Conservation (phyloP, 345 rosid genomes). For the Citrus maxima region DNA sequence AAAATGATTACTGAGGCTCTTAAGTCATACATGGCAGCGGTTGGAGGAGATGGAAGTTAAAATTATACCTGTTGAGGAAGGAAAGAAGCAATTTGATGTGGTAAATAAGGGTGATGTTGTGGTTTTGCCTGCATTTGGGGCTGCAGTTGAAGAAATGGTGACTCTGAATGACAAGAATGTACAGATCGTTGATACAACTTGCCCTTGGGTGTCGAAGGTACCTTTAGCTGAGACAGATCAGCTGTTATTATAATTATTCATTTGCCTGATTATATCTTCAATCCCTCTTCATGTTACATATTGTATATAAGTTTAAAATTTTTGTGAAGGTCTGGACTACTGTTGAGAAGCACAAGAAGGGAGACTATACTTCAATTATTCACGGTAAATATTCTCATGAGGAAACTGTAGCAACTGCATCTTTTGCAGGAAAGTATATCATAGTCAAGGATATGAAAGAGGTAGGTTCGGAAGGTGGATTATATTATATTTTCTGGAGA, state of each 20-base stretch:
- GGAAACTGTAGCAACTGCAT: slow-evolving; percentile 90
- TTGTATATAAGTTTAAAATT: too few relatives aligned
- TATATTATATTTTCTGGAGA: too few relatives aligned
- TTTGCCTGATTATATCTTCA: too few relatives aligned
- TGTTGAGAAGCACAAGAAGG: too few relatives aligned
- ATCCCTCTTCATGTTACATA: too few relatives aligned
- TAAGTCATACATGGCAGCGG: slow-evolving; percentile 43
- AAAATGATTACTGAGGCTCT: neutral
- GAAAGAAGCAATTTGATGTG: slow-evolving; percentile 73
- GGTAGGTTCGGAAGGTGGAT: slow-evolving; percentile 35
- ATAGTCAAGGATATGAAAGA: slow-evolving; percentile 81
- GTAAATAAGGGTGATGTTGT: slow-evolving; percentile 82
- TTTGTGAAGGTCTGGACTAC: too few relatives aligned
- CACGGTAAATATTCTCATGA: slow-evolving; percentile 92
- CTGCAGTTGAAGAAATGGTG: slow-evolving; percentile 87
- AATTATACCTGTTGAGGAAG: slow-evolving; percentile 58
- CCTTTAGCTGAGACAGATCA: neutral
- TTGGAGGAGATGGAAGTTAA: slow-evolving; percentile 86
- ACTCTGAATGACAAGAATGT: slow-evolving; percentile 57
- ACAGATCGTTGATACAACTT: slow-evolving; percentile 93
- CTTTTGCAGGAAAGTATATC: slow-evolving; percentile 79
- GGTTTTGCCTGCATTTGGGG: slow-evolving; percentile 94
- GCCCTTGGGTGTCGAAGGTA: slow-evolving; percentile 99
- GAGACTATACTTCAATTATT: slow-evolving; percentile 43
- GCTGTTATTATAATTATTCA: neutral